A percentile compares a stretch with the other conserved stretches of the same genome.
These are phyloP conservation scores for Nannizziopsis barbatae DNA, from an alignment of 2,329 filamentous ascomycete genomes.

Conservation along the genomic window DNA sequence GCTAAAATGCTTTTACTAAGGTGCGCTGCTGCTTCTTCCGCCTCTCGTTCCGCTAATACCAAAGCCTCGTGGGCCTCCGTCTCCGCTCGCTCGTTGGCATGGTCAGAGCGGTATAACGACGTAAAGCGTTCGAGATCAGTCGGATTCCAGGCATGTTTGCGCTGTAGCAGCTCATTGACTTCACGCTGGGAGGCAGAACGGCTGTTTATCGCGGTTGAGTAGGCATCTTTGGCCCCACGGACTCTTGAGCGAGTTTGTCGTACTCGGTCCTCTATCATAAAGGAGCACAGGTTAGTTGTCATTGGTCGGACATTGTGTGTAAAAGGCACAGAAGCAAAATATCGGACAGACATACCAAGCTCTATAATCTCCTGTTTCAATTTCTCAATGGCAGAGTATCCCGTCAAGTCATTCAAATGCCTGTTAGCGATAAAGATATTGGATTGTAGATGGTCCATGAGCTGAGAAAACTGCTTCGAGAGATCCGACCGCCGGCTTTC, in stretches of 20 bases:
- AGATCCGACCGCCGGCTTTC: slow-evolving; percentile 45
- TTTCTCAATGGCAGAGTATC: slow-evolving; percentile 80
- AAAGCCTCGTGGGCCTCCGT: slow-evolving; percentile 59
- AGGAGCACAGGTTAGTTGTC: slow-evolving; percentile 11
- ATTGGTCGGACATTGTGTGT: background rate
- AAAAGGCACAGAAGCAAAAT: background rate
- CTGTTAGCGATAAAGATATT: slow-evolving; percentile 77
- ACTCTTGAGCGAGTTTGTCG: slow-evolving; percentile 51
- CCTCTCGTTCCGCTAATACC: slow-evolving; percentile 62
- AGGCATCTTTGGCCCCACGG: slow-evolving; percentile 58
- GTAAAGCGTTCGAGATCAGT: slow-evolving; percentile 90
- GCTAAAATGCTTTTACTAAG: slow-evolving; percentile 75
- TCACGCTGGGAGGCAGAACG: slow-evolving; percentile 88
- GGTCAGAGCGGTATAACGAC: slow-evolving; percentile 77
- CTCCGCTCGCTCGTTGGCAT: slow-evolving; percentile 82
- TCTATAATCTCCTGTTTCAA: slow-evolving; percentile 67
- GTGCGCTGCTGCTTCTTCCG: slow-evolving; percentile 63
- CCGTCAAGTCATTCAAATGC: slow-evolving; percentile 85
- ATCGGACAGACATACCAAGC: slow-evolving; percentile 40
- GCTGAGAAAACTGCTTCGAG: slow-evolving; percentile 51
- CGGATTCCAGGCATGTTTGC: slow-evolving; percentile 86
- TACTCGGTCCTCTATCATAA: slow-evolving; percentile 41
- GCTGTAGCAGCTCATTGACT: slow-evolving; percentile 82
- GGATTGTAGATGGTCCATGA: slow-evolving; percentile 84
- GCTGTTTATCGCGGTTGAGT: slow-evolving; percentile 72